Evolutionary conservation across 164 flowering plant genomes (phyloP).

Genomic region (Tetrastigma voinierianum): DNA sequence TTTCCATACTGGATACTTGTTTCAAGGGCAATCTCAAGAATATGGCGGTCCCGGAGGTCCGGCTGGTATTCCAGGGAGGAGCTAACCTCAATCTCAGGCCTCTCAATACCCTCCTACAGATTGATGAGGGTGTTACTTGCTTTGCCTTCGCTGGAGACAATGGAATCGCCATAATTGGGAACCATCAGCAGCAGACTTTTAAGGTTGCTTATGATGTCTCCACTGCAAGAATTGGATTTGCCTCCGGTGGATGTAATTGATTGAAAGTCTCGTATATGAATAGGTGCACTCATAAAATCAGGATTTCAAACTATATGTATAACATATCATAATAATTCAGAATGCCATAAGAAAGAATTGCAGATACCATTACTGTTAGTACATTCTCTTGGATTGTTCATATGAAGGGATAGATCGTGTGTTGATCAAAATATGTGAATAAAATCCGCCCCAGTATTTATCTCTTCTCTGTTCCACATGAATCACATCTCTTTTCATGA

Average conservation of each 20-base stretch:
- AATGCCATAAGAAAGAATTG: too few species aligned
- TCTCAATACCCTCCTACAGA: slow-evolving; percentile 25
- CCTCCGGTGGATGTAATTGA: slow-evolving; percentile 38
- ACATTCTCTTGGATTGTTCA: too few species aligned
- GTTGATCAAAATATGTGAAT: too few species aligned
- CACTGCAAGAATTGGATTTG: slow-evolving; percentile 42
- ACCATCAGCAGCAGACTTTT: slow-evolving; percentile 42
- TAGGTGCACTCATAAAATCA: too few species aligned
- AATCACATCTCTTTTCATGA: too few species aligned
- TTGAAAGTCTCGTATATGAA: background rate
- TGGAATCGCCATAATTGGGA: slow-evolving; percentile 42
- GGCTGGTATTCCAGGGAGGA: slow-evolving; percentile 34
- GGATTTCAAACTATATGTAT: too few species aligned
- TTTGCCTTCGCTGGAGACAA: slow-evolving; percentile 39
- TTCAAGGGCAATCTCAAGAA: slow-evolving; percentile 17
- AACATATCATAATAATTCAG: too few species aligned
- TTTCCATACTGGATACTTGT: slow-evolving; percentile 47
- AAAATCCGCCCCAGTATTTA: too few species aligned
- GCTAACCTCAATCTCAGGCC: slow-evolving; percentile 29
- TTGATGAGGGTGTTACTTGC: slow-evolving; percentile 26
- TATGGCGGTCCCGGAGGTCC: slow-evolving; percentile 26
- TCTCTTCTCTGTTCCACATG: too few species aligned
- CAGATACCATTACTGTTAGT: too few species aligned
- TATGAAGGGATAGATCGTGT: too few species aligned
- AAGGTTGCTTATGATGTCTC: slow-evolving; percentile 40